Percentiles rank a stretch among this genome's conserved stretches.
Evolutionary conservation across 2,329 filamentous ascomycete genomes (phyloP).

Genomic region (Helminthosporium solani): DNA sequence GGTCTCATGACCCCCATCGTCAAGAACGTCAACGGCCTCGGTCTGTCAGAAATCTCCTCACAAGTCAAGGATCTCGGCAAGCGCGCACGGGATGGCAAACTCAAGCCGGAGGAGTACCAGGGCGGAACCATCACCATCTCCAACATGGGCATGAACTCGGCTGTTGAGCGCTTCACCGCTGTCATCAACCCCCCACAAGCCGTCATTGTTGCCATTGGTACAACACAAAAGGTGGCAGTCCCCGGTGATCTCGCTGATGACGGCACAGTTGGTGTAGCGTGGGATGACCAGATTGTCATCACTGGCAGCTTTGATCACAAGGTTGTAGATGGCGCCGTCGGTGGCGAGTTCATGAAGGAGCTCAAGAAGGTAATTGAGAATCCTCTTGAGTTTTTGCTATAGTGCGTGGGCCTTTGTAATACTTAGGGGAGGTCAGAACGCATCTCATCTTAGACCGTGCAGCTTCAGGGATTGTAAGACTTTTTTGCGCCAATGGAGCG

Average conservation of each 20-base stretch:
- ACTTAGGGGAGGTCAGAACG: background rate
- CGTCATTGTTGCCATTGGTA: constrained; percentile 90
- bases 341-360: constrained; percentile 94
- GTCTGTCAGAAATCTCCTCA: constrained; percentile 82
- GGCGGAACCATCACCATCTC: constrained; percentile 98
- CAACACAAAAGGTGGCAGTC: constrained; percentile 91
- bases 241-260: constrained; percentile 77
- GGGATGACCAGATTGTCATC: constrained; percentile 95
- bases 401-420: constrained; percentile 34
- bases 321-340: constrained; percentile 94
- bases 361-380: constrained; percentile 98
- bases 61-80: constrained; percentile 96
- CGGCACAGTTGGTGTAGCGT: constrained; percentile 71
- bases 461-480: constrained; percentile 1
- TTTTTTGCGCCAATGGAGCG: background rate
- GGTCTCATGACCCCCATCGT: constrained; percentile 98
- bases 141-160: constrained; percentile 99
- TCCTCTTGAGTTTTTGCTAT: constrained; percentile 91
- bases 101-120: constrained; percentile 99
- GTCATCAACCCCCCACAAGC: constrained; percentile 99
- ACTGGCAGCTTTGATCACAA: constrained; percentile 99
- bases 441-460: background rate
- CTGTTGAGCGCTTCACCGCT: constrained; percentile 94
- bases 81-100: constrained; percentile 93
- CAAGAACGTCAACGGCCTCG: constrained; percentile 80